Conservation (phyloP, 1,284 basidiomycete genomes). For the Rhodotorula sp. region DNA sequence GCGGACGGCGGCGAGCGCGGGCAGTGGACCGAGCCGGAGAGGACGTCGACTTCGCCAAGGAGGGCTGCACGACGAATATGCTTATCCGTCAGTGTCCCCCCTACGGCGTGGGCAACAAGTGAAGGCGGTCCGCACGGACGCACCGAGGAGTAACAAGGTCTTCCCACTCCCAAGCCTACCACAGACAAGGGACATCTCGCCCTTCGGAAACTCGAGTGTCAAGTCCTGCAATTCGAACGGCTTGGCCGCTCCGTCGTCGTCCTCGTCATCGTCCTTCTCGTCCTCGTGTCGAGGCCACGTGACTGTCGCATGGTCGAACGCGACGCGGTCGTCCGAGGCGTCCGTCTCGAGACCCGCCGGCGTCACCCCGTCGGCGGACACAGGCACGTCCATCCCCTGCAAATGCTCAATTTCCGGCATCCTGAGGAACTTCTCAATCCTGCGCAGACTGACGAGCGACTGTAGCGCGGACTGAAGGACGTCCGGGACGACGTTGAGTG, state of each 20-base stretch:
- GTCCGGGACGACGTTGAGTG: constrained; percentile 75
- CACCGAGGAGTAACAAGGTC: constrained; percentile 70
- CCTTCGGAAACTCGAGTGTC: constrained; percentile 70
- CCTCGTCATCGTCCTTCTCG: constrained; percentile 43
- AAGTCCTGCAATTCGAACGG: constrained; percentile 79
- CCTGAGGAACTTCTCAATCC: constrained; percentile 62
- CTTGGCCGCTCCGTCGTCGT: constrained; percentile 42
- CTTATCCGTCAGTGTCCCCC: not conserved
- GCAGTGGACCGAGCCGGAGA: constrained; percentile 73
- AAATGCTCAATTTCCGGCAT: constrained; percentile 35
- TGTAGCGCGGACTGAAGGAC: constrained; percentile 47
- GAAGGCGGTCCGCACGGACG: constrained; percentile 23
- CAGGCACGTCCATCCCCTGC: not conserved
- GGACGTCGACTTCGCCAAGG: constrained; percentile 84
- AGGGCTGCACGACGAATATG: constrained; percentile 56
- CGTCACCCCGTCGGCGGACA: constrained; percentile 46
- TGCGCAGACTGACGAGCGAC: constrained; percentile 77
- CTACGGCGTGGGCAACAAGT: too few species aligned
- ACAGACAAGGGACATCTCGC: constrained; percentile 75
- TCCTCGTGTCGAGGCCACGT: constrained; percentile 65
- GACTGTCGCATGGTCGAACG: constrained; percentile 76
- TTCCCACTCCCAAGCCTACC: constrained; percentile 62
- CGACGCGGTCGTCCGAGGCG: constrained; percentile 55
- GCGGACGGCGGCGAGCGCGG: constrained; percentile 79
- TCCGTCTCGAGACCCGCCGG: too few species aligned